These are phyloP conservation scores for Mediolabrus comicus DNA, from an alignment of 108 stramenopile genomes.

Conservation along the genomic window DNA sequence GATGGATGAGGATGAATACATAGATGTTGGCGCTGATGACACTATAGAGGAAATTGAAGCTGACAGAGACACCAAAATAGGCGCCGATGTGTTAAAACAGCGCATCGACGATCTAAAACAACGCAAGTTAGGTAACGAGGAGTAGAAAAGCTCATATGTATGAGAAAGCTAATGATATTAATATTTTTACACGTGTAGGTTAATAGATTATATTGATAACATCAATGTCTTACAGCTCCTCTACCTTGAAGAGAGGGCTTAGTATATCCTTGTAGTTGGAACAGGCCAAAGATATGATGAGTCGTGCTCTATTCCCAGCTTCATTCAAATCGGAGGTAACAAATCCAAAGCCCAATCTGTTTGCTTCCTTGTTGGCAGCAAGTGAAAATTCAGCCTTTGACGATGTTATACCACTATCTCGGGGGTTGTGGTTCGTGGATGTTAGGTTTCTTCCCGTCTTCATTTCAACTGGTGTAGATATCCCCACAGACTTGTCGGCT, in stretches of 20 bases:
- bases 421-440: neutral
- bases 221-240: neutral
- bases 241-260: conserved; percentile 16
- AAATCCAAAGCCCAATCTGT: conserved; percentile 31
- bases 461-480: conserved; percentile 18
- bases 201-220: neutral
- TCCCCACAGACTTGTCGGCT: neutral
- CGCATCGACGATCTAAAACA: too few species aligned
- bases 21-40: too few species aligned
- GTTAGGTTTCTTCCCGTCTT: conserved; percentile 25
- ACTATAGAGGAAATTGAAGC: too few species aligned
- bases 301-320: conserved; percentile 17
- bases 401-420: conserved; percentile 4
- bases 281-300: conserved; percentile 23
- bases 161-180: too few species aligned
- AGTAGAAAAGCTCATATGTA: too few species aligned
- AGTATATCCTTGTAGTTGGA: conserved; percentile 29
- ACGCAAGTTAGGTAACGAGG: too few species aligned
- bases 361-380: conserved; percentile 37
- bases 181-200: too few species aligned
- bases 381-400: conserved; percentile 21
- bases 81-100: too few species aligned
- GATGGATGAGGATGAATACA: too few species aligned
- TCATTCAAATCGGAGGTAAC: conserved; percentile 25
- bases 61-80: too few species aligned